Evolutionary conservation across 1,284 basidiomycete genomes (phyloP).

Genomic region (Trichosporon asahii): DNA sequence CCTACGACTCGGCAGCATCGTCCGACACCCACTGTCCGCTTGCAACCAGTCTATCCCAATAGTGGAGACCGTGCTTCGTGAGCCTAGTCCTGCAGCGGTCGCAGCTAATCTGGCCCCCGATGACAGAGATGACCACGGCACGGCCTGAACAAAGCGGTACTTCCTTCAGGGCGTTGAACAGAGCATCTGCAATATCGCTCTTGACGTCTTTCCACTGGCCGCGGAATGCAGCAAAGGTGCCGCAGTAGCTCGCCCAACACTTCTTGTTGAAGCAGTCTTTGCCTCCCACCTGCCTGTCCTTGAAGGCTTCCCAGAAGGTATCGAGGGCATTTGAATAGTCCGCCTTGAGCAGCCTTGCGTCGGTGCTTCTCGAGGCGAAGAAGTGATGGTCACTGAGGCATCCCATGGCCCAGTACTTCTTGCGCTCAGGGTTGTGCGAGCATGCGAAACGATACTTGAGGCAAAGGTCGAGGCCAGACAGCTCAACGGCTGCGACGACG

Average conservation of each 20-base stretch:
- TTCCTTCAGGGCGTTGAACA: neutral
- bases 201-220: neutral
- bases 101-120: neutral
- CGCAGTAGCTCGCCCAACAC: neutral
- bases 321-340: neutral
- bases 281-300: neutral
- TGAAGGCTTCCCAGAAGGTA: neutral
- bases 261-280: neutral
- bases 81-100: neutral
- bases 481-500: neutral
- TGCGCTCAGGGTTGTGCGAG: neutral
- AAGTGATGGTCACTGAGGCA: neutral
- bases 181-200: neutral
- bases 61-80: neutral
- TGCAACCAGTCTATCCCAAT: neutral
- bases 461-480: neutral
- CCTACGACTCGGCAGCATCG: neutral
- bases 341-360: neutral
- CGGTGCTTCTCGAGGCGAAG: neutral
- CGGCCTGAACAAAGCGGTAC: too few relatives aligned
- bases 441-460: neutral
- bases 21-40: neutral
- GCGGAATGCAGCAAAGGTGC: neutral
- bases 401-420: neutral
- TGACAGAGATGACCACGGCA: neutral